Percentiles rank a stretch among this genome's conserved stretches.
Conservation (phyloP, 1,284 basidiomycete genomes). For the Sporisorium iseilematis-ciliati region DNA sequence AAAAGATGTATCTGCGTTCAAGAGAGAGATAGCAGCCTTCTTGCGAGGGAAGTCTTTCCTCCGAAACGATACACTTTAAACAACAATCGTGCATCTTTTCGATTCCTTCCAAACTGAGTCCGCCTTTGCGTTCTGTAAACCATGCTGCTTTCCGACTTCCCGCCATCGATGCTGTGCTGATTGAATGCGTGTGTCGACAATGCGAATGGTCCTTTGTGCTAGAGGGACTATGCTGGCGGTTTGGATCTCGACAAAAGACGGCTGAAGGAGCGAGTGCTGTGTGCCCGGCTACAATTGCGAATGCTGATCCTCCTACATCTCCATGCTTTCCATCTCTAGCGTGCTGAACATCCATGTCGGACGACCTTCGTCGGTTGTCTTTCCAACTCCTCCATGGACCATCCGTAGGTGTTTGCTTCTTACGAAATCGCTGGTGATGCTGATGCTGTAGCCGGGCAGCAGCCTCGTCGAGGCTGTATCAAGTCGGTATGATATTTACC, state of each 20-base stretch:
- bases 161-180: constrained; percentile 5
- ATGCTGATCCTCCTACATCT: constrained; percentile 21
- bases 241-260: constrained; percentile 19
- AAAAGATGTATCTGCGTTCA: not conserved
- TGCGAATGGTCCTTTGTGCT: constrained; percentile 9
- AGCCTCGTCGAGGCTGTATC: constrained; percentile 16
- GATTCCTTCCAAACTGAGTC: not conserved
- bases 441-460: constrained; percentile 29
- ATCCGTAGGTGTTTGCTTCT: not conserved
- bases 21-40: not conserved
- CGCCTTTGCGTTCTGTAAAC: not conserved
- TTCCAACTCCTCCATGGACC: not conserved
- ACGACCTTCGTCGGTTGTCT: too few relatives aligned
- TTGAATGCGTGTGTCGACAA: not conserved
- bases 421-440: constrained; percentile 14
- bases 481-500: constrained; percentile 48
- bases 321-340: constrained; percentile 1
- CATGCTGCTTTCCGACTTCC: not conserved
- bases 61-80: not conserved
- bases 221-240: constrained; percentile 6
- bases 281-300: constrained; percentile 42
- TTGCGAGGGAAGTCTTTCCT: not conserved
- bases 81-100: not conserved
- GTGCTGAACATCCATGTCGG: not conserved
- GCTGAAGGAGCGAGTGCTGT: constrained; percentile 34